Conservation (phyloP, 208 protist genomes). For the Acanthamoeba triangularis region DNA sequence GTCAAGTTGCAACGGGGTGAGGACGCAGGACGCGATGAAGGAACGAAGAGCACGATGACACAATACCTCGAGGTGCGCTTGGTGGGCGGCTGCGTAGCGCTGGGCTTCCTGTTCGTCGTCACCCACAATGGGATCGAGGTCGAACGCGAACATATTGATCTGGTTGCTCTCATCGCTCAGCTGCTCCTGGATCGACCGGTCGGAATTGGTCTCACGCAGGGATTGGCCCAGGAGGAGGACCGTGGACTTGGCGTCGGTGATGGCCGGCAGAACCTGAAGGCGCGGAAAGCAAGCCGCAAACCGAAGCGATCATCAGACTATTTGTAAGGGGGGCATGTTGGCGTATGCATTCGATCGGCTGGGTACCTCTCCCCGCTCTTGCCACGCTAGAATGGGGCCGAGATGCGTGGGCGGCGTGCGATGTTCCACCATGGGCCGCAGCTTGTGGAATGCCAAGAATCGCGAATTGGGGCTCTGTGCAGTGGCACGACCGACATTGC, state of each 20-base stretch:
- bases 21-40: no score
- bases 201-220: background rate
- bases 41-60: background rate
- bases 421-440: constrained; percentile 31
- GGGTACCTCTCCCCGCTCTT: background rate
- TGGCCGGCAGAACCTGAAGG: background rate
- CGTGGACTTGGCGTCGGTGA: background rate
- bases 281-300: no score
- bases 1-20: background rate
- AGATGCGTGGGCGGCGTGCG: constrained; percentile 15
- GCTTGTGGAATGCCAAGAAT: constrained; percentile 12
- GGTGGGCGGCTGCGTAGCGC: background rate
- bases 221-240: constrained; percentile 7
- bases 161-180: constrained; percentile 52
- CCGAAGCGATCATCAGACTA: no score
- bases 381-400: constrained; percentile 22
- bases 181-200: constrained; percentile 26
- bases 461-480: constrained; percentile 19
- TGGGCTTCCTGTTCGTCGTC: background rate
- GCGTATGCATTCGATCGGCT: no score
- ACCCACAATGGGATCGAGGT: constrained; percentile 1
- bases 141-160: constrained; percentile 27
- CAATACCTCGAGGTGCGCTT: background rate
- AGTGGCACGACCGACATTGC: background rate
- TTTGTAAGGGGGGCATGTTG: no score